Percentiles rank a stretch among this genome's conserved stretches.
Evolutionary conservation across 306 rosid genomes (phyloP).

Genomic region (Fragaria ananassa): DNA sequence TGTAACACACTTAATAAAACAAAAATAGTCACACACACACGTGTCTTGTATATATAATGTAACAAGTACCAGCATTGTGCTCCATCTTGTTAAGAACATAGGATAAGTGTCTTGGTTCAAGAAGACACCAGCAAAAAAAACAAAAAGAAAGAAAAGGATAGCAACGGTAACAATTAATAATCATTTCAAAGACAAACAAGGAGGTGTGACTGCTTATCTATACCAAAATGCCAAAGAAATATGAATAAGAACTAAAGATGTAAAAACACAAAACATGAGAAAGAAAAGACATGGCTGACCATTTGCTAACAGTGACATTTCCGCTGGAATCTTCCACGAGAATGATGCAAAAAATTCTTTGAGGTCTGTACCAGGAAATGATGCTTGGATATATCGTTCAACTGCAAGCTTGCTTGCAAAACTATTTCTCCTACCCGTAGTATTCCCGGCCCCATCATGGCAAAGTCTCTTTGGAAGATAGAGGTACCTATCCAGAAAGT

Average conservation of each 20-base stretch:
- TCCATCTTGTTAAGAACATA: neutral
- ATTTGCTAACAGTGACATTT: constrained; percentile 22
- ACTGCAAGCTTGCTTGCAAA: constrained; percentile 76
- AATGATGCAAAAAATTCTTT: constrained; percentile 62
- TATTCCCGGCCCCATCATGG: neutral
- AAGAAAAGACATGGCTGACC: constrained; percentile 36
- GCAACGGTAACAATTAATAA: neutral
- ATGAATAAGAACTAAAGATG: neutral
- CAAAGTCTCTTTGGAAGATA: constrained; percentile 55
- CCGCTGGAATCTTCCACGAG: constrained; percentile 75
- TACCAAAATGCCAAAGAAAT: neutral
- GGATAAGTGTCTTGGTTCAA: neutral
- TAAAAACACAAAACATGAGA: neutral
- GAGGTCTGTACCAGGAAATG: constrained; percentile 44
- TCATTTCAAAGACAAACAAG: neutral
- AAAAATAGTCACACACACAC: neutral
- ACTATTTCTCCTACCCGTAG: constrained; percentile 24
- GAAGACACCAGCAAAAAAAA: neutral
- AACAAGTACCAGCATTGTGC: neutral
- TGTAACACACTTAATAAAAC: neutral
- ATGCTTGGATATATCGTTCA: constrained; percentile 48
- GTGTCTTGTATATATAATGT: neutral
- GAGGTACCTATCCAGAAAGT: constrained; percentile 70
- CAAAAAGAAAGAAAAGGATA: neutral
- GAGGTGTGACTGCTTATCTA: neutral